Conservation (phyloP, 768 basidiomycete genomes). For the Leccinum aurantiacum region DNA sequence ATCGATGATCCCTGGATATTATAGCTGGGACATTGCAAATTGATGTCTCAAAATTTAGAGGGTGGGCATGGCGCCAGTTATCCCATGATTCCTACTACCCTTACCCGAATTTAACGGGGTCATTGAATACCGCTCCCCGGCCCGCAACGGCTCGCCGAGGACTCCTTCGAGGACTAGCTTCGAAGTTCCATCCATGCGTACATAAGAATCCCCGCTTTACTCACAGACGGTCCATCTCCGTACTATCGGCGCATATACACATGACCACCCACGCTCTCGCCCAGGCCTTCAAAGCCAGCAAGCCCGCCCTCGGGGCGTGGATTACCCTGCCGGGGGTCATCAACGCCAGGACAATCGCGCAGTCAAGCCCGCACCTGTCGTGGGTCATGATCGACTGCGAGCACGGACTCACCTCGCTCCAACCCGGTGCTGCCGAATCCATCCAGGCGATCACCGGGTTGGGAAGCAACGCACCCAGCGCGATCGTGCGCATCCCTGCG, state of each 20-base stretch:
- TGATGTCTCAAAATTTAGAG: not conserved
- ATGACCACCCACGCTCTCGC: conserved; percentile 59
- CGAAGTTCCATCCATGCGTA: not conserved
- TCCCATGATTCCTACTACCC: not conserved
- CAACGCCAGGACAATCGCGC: conserved; percentile 58
- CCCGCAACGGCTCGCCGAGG: conserved; percentile 7
- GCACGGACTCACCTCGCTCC: conserved; percentile 58
- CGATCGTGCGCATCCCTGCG: conserved; percentile 62
- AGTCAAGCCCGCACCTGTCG: conserved; percentile 53
- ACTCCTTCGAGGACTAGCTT: not conserved
- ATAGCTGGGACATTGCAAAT: not conserved
- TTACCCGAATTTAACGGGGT: not conserved
- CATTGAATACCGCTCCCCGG: not conserved
- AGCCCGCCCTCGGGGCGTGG: conserved; percentile 69
- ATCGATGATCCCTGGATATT: not conserved
- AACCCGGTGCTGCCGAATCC: conserved; percentile 56
- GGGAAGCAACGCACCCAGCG: conserved; percentile 45
- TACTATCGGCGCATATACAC: not conserved
- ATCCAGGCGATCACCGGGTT: conserved; percentile 54
- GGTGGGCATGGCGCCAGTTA: not conserved
- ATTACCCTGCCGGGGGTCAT: conserved; percentile 58
- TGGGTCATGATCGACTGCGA: conserved; percentile 72
- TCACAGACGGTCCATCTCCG: not conserved
- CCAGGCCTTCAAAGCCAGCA: conserved; percentile 51
- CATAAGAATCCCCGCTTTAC: not conserved